phyloP scores from a whole-genome alignment of 1,139 yeast genomes.

The Cylindricascospora bacillispora region DNA sequence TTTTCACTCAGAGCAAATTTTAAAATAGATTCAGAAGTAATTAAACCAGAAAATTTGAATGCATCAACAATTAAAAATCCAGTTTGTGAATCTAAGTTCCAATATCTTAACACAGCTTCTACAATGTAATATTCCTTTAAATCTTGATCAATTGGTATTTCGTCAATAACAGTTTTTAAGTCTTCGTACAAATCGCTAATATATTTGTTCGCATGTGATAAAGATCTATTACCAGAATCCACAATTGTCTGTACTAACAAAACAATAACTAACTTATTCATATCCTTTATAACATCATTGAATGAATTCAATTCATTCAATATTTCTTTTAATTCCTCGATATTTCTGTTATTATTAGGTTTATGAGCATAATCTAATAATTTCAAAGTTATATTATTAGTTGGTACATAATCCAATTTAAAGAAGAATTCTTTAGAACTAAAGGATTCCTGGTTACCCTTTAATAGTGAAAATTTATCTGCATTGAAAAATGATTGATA shows the following conservation, averaged over 20 bases:
- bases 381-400: slow-evolving; percentile 22
- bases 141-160: slow-evolving; percentile 24
- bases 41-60: slow-evolving; percentile 40
- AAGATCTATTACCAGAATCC: slow-evolving; percentile 77
- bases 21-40: slow-evolving; percentile 31
- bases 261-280: slow-evolving; percentile 41
- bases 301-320: slow-evolving; percentile 27
- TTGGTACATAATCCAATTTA: slow-evolving; percentile 25
- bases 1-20: slow-evolving; percentile 31
- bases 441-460: background rate
- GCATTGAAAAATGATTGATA: slow-evolving; percentile 25
- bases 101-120: slow-evolving; percentile 56
- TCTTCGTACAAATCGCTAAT: slow-evolving; percentile 44
- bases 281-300: slow-evolving; percentile 23
- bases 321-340: slow-evolving; percentile 24
- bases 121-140: slow-evolving; percentile 36
- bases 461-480: background rate
- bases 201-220: slow-evolving; percentile 72
- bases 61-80: slow-evolving; percentile 61
- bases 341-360: slow-evolving; percentile 22
- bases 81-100: slow-evolving; percentile 76
- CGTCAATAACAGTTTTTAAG: slow-evolving; percentile 34
- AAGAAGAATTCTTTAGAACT: slow-evolving; percentile 19
- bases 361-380: slow-evolving; percentile 28
- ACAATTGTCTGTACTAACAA: slow-evolving; percentile 62